These are phyloP conservation scores for Xylaria sp. DNA, from an alignment of 2,329 filamentous ascomycete species.

Conservation along the genomic window DNA sequence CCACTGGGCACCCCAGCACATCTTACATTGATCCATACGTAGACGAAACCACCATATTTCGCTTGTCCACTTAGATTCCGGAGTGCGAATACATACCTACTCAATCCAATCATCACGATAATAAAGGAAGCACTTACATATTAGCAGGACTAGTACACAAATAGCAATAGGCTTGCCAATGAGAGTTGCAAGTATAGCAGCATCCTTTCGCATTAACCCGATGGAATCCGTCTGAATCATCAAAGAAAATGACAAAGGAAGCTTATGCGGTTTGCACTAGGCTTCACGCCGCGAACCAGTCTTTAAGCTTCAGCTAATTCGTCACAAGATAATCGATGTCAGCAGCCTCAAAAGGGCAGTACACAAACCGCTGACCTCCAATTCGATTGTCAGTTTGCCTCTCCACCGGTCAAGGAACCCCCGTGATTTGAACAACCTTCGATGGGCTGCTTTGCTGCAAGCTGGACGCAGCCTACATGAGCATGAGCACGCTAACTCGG, in stretches of 20 bases:
- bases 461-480: neutral
- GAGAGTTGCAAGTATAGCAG: neutral
- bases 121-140: neutral
- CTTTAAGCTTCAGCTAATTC: constrained; percentile 2
- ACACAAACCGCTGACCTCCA: constrained; percentile 4
- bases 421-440: neutral
- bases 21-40: neutral
- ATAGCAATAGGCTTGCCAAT: neutral
- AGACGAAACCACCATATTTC: neutral
- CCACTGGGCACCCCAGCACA: neutral
- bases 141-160: neutral
- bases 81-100: neutral
- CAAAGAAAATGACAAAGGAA: constrained; percentile 1
- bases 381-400: constrained; percentile 9
- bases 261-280: constrained; percentile 5
- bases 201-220: neutral
- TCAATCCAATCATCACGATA: neutral
- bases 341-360: constrained; percentile 14
- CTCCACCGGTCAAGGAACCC: constrained; percentile 11
- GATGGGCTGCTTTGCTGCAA: neutral
- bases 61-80: neutral
- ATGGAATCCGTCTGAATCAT: constrained; percentile 7
- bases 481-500: too few species aligned
- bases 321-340: constrained; percentile 1
- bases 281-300: constrained; percentile 5